phyloP scores from a whole-genome alignment of 2,329 filamentous ascomycete genomes.

The Beauveria varroae region DNA sequence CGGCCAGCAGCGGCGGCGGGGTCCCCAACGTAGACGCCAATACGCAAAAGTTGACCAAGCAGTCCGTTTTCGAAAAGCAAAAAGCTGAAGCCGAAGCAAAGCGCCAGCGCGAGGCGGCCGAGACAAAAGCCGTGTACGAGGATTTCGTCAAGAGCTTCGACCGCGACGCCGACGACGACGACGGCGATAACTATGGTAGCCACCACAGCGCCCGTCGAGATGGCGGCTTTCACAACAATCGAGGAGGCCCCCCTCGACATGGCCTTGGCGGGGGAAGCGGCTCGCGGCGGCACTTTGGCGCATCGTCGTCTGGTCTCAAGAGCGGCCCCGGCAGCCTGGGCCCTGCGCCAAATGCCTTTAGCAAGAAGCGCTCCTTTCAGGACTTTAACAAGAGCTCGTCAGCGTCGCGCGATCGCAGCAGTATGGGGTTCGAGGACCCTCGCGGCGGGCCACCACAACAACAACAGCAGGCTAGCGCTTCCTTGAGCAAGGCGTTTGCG shows the following conservation, averaged over 20 bases:
- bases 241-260: constrained; percentile 18
- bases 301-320: constrained; percentile 36
- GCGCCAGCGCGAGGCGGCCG: constrained; percentile 72
- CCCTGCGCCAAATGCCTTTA: constrained; percentile 39
- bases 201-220: background rate
- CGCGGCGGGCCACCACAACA: constrained; percentile 27
- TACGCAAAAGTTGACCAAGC: constrained; percentile 71
- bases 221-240: background rate
- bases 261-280: constrained; percentile 23
- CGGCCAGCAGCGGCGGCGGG: constrained; percentile 23
- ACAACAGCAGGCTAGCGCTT: constrained; percentile 23
- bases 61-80: constrained; percentile 82
- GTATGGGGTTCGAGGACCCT: constrained; percentile 30
- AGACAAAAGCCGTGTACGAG: constrained; percentile 79
- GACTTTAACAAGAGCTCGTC: constrained; percentile 23
- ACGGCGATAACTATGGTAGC: constrained; percentile 19
- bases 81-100: constrained; percentile 87
- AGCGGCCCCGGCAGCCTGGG: constrained; percentile 58
- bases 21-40: constrained; percentile 73
- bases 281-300: constrained; percentile 58
- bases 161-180: constrained; percentile 47
- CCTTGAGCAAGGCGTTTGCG: constrained; percentile 61
- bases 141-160: constrained; percentile 81
- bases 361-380: constrained; percentile 46
- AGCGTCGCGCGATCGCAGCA: constrained; percentile 25